These are phyloP conservation scores for Taphrina flavorubra DNA, from an alignment of 1,139 yeast genomes.

Conservation along the genomic window DNA sequence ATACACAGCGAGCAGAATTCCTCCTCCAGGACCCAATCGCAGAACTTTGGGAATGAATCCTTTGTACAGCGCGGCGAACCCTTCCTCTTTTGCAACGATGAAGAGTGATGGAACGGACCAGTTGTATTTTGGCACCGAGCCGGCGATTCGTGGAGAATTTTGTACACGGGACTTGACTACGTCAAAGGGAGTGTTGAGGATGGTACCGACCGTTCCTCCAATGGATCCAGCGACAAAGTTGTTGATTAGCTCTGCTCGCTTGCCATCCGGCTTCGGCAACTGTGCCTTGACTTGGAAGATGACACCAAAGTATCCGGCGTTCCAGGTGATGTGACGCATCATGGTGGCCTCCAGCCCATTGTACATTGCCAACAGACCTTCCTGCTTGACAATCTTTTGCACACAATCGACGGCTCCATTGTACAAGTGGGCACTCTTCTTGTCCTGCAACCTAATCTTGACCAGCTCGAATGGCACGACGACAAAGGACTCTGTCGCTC, in stretches of 20 bases:
- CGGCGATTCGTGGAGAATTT: constrained; percentile 72
- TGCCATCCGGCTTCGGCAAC: constrained; percentile 76
- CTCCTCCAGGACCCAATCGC: constrained; percentile 99
- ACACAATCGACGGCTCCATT: constrained; percentile 87
- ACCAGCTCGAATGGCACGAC: constrained; percentile 91
- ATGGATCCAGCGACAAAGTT: constrained; percentile 90
- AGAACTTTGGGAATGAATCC: constrained; percentile 97
- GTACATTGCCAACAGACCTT: constrained; percentile 84
- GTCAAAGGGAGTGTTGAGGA: constrained; percentile 94
- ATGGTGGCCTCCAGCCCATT: constrained; percentile 95
- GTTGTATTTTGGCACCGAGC: constrained; percentile 74
- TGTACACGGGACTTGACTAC: constrained; percentile 97
- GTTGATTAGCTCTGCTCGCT: constrained; percentile 75
- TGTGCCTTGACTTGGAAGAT: constrained; percentile 82
- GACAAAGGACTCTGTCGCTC: constrained; percentile 94
- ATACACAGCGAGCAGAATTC: constrained; percentile 86
- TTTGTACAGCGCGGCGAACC: constrained; percentile 82
- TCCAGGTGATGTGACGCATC: constrained; percentile 97
- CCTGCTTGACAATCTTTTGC: constrained; percentile 67
- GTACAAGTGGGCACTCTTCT: constrained; percentile 63
- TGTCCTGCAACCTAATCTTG: constrained; percentile 88
- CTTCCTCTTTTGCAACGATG: constrained; percentile 85
- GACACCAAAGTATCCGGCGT: constrained; percentile 96
- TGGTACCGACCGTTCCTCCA: constrained; percentile 96
- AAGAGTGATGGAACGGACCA: constrained; percentile 88